Conservation (phyloP, 1,284 basidiomycete genomes). For the Cryptococcus wingfieldii region DNA sequence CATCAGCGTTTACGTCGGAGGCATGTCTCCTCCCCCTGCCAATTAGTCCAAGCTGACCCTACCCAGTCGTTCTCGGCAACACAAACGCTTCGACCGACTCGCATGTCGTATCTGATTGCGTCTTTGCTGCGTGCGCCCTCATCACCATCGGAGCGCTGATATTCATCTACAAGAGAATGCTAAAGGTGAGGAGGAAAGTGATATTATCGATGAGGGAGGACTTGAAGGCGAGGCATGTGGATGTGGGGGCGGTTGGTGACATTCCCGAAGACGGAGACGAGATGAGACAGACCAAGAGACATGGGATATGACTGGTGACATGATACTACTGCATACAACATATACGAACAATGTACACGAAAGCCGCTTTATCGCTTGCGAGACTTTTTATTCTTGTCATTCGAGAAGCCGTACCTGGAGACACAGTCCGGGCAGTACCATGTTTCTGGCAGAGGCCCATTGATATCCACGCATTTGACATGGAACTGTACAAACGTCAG, state of each 20-base stretch:
- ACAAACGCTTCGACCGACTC: constrained; percentile 18
- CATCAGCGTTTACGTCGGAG: constrained; percentile 32
- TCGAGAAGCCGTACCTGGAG: constrained; percentile 25
- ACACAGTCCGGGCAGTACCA: constrained; percentile 72
- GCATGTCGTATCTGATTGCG: constrained; percentile 24
- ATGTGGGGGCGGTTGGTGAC: neutral
- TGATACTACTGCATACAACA: no score
- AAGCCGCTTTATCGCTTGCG: neutral
- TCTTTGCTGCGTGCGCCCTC: constrained; percentile 25
- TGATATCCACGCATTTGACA: constrained; percentile 70
- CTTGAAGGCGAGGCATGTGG: constrained; percentile 13
- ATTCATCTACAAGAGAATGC: constrained; percentile 31
- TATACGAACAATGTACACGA: no score
- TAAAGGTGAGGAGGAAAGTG: constrained; percentile 25
- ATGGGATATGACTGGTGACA: neutral
- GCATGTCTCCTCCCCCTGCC: constrained; percentile 2
- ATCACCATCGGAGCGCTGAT: constrained; percentile 27
- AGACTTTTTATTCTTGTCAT: constrained; percentile 30
- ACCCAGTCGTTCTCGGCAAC: constrained; percentile 15
- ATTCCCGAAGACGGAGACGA: constrained; percentile 2
- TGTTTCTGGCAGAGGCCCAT: constrained; percentile 62
- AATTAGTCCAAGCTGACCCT: neutral
- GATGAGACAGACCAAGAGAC: neutral
- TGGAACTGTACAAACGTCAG: constrained; percentile 63
- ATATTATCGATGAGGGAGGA: constrained; percentile 27